These are phyloP conservation scores for Plasmodium relictum DNA, from an alignment of 169 alveolate species.

Conservation along the genomic window DNA sequence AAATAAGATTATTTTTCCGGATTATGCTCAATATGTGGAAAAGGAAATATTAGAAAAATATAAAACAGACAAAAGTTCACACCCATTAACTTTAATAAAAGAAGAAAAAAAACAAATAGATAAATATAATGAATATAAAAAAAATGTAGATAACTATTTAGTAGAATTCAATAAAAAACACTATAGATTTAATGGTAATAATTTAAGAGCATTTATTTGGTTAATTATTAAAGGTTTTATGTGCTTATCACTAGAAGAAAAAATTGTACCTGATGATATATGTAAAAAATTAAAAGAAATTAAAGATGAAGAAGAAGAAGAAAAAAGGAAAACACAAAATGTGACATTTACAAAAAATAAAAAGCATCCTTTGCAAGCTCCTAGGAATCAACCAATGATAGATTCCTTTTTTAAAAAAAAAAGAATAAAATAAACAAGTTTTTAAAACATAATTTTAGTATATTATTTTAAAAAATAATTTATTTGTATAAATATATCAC, in stretches of 20 bases:
- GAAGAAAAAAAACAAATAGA: conserved; percentile 26
- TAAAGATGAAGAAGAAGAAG: conserved; percentile 46
- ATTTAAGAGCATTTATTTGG: conserved; percentile 69
- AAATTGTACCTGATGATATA: conserved; percentile 43
- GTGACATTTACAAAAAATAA: conserved; percentile 30
- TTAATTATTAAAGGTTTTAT: conserved; percentile 70
- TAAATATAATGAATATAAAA: conserved; percentile 46
- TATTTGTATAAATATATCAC: conserved; percentile 1
- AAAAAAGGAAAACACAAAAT: conserved; percentile 34
- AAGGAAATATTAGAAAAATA: conserved; percentile 53
- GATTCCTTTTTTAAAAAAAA: conserved; percentile 73
- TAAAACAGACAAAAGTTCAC: neutral
- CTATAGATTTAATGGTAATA: conserved; percentile 32
- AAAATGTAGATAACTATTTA: conserved; percentile 29
- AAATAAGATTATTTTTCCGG: conserved; percentile 54
- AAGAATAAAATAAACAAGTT: neutral
- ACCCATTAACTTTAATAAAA: neutral
- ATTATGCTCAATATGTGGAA: conserved; percentile 35
- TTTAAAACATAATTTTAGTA: no score
- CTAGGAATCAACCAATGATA: conserved; percentile 56
- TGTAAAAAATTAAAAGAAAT: conserved; percentile 35
- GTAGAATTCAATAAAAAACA: conserved; percentile 55
- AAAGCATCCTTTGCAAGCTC: conserved; percentile 41
- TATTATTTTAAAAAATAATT: no score
- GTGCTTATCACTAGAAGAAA: conserved; percentile 28